Evolutionary conservation across 1,284 basidiomycete species (phyloP).

Genomic region (Sutorius eximius): DNA sequence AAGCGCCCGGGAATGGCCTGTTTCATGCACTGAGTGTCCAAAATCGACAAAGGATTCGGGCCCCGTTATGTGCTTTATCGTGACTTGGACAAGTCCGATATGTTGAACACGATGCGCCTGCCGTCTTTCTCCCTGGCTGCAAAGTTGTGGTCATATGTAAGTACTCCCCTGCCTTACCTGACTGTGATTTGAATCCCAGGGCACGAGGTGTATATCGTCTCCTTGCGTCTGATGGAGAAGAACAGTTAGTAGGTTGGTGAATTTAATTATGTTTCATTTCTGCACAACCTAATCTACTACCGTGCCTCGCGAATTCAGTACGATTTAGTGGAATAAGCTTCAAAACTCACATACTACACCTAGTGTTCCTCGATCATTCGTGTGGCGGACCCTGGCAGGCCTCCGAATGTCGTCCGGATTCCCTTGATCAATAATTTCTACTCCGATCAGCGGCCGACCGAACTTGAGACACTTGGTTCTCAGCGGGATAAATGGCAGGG

Average conservation of each 20-base stretch:
- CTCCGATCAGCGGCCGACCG: slow-evolving; percentile 9
- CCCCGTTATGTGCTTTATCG: neutral
- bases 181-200: neutral
- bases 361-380: no score
- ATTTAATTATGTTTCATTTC: no score
- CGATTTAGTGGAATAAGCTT: no score
- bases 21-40: no score
- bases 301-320: no score
- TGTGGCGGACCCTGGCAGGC: no score
- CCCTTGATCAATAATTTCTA: no score
- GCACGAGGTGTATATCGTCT: neutral
- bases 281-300: no score
- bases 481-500: neutral
- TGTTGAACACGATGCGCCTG: no score
- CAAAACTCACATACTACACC: no score
- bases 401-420: no score
- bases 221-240: neutral
- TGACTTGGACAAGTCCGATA: neutral
- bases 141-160: neutral
- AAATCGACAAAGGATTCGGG: neutral
- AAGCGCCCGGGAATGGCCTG: no score
- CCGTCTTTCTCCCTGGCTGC: neutral
- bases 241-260: neutral
- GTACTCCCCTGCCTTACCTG: neutral
- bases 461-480: slow-evolving; percentile 14